Conservation (phyloP, 306 rosid genomes). For the Cicer cuneatum region DNA sequence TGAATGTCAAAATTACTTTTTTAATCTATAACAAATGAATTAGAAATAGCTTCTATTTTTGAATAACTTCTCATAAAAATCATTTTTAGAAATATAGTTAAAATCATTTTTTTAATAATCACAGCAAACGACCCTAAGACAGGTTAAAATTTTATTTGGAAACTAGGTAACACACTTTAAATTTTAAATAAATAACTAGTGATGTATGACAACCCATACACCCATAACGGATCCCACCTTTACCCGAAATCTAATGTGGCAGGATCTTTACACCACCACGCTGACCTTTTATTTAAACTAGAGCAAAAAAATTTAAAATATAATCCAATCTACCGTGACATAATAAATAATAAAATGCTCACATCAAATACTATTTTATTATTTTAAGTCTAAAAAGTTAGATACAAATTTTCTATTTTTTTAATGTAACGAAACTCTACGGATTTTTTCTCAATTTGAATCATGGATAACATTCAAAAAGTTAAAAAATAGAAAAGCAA, state of each 20-base stretch:
- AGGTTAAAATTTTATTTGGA: neutral
- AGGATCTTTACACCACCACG: neutral
- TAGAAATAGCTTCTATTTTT: too few relatives aligned
- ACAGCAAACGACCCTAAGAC: too few relatives aligned
- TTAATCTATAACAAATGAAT: too few relatives aligned
- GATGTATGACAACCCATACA: neutral
- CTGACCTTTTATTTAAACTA: neutral
- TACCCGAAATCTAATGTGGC: neutral
- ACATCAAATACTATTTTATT: neutral
- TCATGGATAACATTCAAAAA: neutral
- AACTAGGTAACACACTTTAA: neutral
- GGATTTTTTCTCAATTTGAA: neutral
- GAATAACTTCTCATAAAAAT: too few relatives aligned
- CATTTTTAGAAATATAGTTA: too few relatives aligned
- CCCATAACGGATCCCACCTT: neutral
- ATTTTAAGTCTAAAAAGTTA: neutral
- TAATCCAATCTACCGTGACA: constrained; percentile 7
- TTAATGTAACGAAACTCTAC: too few relatives aligned
- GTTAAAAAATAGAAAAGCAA: neutral
- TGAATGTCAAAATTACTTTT: too few relatives aligned
- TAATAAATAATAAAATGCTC: neutral
- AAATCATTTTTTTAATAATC: too few relatives aligned
- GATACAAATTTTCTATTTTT: neutral
- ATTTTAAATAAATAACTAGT: constrained; percentile 10
- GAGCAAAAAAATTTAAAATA: constrained; percentile 11